Conservation (phyloP, 164 flowering plant species). For the Aristolochia fimbriata region DNA sequence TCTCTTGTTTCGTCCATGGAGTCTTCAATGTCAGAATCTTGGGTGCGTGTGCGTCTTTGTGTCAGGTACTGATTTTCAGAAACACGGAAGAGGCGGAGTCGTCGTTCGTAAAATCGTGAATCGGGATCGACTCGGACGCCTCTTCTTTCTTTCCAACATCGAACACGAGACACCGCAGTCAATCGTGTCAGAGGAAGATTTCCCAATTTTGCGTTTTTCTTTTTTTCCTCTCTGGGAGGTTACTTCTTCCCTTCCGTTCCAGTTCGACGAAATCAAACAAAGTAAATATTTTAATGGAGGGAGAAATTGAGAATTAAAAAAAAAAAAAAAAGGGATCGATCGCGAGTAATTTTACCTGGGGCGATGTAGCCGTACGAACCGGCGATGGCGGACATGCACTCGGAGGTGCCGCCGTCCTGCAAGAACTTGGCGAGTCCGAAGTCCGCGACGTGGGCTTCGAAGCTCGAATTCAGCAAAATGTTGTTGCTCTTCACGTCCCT, state of each 20-base stretch:
- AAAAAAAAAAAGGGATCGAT: neutral
- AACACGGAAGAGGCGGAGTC: neutral
- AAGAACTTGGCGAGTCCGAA: slow-evolving; percentile 86
- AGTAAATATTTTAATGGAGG: neutral
- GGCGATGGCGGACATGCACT: slow-evolving; percentile 86
- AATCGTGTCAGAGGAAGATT: too few relatives aligned
- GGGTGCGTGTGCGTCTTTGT: neutral
- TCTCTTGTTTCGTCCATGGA: neutral
- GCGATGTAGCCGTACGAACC: slow-evolving; percentile 99
- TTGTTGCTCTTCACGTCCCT: slow-evolving; percentile 74
- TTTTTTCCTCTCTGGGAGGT: too few relatives aligned
- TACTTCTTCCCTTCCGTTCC: neutral
- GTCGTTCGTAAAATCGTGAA: too few relatives aligned
- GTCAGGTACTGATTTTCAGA: slow-evolving; percentile 10
- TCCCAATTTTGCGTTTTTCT: neutral
- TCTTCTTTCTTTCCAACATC: neutral
- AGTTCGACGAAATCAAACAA: neutral
- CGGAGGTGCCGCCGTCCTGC: slow-evolving; percentile 47
- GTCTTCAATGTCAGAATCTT: slow-evolving; percentile 8
- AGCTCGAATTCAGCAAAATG: slow-evolving; percentile 55
- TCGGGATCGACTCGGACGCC: too few relatives aligned
- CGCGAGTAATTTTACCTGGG: slow-evolving; percentile 47
- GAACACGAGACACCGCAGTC: too few relatives aligned
- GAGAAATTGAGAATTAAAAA: neutral
- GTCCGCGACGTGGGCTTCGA: slow-evolving; percentile 82